Base-by-base conservation (phyloP, 2,329 filamentous ascomycete genomes). In the Colletotrichum endophyticum region DNA sequence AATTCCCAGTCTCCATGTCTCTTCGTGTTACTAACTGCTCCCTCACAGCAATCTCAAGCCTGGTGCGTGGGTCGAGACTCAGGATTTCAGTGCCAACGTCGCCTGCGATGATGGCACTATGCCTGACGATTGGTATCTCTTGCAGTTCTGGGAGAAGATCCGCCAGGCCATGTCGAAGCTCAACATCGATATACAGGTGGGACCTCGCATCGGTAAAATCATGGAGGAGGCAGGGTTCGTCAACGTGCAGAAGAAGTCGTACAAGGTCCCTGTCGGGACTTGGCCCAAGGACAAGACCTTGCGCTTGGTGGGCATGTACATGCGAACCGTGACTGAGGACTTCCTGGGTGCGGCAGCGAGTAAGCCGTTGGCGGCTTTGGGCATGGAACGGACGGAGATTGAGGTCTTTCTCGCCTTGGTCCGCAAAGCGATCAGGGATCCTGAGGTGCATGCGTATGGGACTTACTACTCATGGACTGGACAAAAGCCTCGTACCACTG, bases 1-100 rank as follows among this genome's bases (percentile, higher is more conserved):
- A 1, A 11, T 1, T 8, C 2, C 12, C 0, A 57, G 8, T 8
- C 19, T 6, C 8, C 15, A 3, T 3, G 15, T 3, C 28, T 19
- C 3, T 16, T 11, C 8, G 2, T n/a, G 19, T 3, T 16, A 11
- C 27, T 61, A 3, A 61, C 1, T 61, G 22, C 30, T n/a, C 9
- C 2, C 11, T 9, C 12, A 15, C 16, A 63, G 59, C 28, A 44
- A 53, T 30, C 78, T 87, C 67, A 85, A 82, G 39, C 87, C 88
- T 0, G 87, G 87, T 19, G 87, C 84, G 0, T 88, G 85, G 85
- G 79, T 88, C 15, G 87, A 89, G 72, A 80, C 87, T 1, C 87
- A 88, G 75, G 87, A 89, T 22, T 83, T 86, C 16, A 84, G 87
- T 36, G 85, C 85, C 53, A 80, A 83, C 57, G 80, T 84, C 8